Evolutionary conservation across 2,329 filamentous ascomycete species (phyloP).

Genomic region (Zalaria sp.): DNA sequence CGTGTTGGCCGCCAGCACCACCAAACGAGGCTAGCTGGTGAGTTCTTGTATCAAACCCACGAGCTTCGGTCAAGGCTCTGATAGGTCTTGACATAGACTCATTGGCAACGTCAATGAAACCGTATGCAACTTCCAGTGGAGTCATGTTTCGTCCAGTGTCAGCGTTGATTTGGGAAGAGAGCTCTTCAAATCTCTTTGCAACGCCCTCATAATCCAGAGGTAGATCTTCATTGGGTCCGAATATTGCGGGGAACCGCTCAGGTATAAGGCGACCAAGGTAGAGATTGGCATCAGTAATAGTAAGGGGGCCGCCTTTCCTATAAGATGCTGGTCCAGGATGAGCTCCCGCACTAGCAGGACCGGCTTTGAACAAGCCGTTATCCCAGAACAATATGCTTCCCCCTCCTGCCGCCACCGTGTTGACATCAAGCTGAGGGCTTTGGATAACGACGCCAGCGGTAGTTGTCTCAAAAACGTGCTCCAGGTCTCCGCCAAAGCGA

Average conservation of each 20-base stretch:
- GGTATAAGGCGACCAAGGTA: constrained; percentile 18
- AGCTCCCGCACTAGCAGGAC: constrained; percentile 19
- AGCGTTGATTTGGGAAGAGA: constrained; percentile 29
- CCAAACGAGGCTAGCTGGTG: constrained; percentile 17
- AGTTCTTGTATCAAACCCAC: constrained; percentile 10
- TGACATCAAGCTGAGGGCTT: constrained; percentile 18
- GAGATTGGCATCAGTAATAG: constrained; percentile 21
- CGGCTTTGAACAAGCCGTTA: constrained; percentile 14
- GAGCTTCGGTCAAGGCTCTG: constrained; percentile 15
- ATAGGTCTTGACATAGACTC: constrained; percentile 18
- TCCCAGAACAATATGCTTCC: constrained; percentile 25
- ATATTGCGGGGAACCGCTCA: constrained; percentile 19
- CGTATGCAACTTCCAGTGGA: constrained; percentile 13
- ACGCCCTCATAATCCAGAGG: constrained; percentile 27
- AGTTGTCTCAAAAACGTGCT: constrained; percentile 18
- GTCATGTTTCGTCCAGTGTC: constrained; percentile 17
- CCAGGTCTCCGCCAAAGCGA: constrained; percentile 17
- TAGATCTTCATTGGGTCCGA: constrained; percentile 17
- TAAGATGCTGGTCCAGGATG: constrained; percentile 22
- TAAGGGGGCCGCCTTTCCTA: constrained; percentile 20
- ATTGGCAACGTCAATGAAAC: constrained; percentile 16
- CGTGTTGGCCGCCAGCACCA: constrained; percentile 29
- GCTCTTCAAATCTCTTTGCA: constrained; percentile 25
- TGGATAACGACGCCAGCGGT: constrained; percentile 18
- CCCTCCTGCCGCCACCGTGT: constrained; percentile 30